These are phyloP conservation scores for Trichoderma orchidacearum DNA, from an alignment of 495 filamentous ascomycete genomes.

Conservation along the genomic window DNA sequence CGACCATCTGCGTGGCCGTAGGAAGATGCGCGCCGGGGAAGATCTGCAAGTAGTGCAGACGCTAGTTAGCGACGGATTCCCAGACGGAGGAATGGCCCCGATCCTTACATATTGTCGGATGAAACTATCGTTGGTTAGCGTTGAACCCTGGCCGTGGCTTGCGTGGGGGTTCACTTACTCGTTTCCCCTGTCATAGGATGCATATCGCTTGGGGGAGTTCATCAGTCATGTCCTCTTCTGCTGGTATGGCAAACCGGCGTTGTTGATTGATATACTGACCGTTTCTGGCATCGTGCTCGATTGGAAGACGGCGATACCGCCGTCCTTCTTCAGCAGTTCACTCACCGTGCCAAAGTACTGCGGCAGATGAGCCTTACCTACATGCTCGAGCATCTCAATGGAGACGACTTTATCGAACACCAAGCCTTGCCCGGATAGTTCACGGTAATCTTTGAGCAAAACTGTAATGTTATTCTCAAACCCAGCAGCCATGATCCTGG, in stretches of 20 bases:
- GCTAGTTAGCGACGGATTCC: not conserved
- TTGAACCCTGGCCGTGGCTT: not conserved
- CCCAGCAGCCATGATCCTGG: slow-evolving; percentile 39
- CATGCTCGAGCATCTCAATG: slow-evolving; percentile 67
- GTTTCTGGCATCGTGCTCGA: slow-evolving; percentile 63
- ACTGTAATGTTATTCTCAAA: slow-evolving; percentile 38
- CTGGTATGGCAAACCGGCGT: no score
- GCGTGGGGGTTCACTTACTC: slow-evolving; percentile 21
- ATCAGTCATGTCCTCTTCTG: not conserved
- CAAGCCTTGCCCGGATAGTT: slow-evolving; percentile 32
- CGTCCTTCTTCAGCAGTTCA: slow-evolving; percentile 43
- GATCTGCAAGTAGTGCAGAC: slow-evolving; percentile 33
- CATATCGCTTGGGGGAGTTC: slow-evolving; percentile 17
- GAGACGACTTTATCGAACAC: slow-evolving; percentile 55
- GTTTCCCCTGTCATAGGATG: slow-evolving; percentile 27
- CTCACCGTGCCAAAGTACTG: slow-evolving; percentile 48
- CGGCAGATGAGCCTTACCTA: slow-evolving; percentile 48
- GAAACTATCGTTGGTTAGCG: slow-evolving; percentile 27
- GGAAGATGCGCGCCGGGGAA: slow-evolving; percentile 64
- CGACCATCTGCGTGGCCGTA: slow-evolving; percentile 46
- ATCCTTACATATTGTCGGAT: slow-evolving; percentile 45
- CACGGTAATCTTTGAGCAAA: slow-evolving; percentile 48
- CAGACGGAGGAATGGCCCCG: not conserved
- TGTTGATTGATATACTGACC: not conserved
- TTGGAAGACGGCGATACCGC: slow-evolving; percentile 57